Evolutionary conservation across 2,329 filamentous ascomycete species (phyloP).

Genomic region (Epicoccum nigrum): DNA sequence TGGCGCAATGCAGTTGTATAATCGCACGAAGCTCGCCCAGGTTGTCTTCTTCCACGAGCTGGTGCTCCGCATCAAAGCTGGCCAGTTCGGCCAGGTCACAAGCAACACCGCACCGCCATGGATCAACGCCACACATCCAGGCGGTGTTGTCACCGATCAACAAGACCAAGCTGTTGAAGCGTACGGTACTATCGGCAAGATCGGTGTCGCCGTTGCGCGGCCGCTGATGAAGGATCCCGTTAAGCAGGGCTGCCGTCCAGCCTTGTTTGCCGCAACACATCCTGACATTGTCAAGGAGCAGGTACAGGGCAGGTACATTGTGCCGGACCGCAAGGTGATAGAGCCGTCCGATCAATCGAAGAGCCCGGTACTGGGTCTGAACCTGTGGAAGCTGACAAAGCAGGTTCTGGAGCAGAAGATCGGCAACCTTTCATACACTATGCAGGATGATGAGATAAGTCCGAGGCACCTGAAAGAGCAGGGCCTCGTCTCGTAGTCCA

Average conservation of each 20-base stretch:
- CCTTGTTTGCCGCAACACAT: slow-evolving; percentile 57
- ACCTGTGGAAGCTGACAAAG: slow-evolving; percentile 55
- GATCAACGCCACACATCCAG: slow-evolving; percentile 59
- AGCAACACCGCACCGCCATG: slow-evolving; percentile 51
- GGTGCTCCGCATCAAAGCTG: slow-evolving; percentile 43
- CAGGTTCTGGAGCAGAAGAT: slow-evolving; percentile 53
- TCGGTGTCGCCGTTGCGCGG: slow-evolving; percentile 51
- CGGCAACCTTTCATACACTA: slow-evolving; percentile 36
- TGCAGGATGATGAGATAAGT: slow-evolving; percentile 25
- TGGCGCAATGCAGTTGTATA: slow-evolving; percentile 56
- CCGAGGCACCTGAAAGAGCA: slow-evolving; percentile 2
- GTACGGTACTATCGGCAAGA: slow-evolving; percentile 55
- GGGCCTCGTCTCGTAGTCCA: background rate
- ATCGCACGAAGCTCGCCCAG: slow-evolving; percentile 58
- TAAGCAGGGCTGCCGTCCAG: slow-evolving; percentile 55
- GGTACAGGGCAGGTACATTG: slow-evolving; percentile 56
- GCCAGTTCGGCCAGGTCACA: slow-evolving; percentile 34
- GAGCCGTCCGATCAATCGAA: slow-evolving; percentile 51
- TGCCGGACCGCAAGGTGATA: slow-evolving; percentile 57
- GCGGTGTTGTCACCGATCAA: slow-evolving; percentile 56
- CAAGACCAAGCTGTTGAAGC: slow-evolving; percentile 57
- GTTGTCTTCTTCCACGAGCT: slow-evolving; percentile 55
- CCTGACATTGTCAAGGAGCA: slow-evolving; percentile 51
- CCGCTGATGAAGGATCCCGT: slow-evolving; percentile 60
- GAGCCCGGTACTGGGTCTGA: slow-evolving; percentile 52